Conservation (phyloP, 2,329 filamentous ascomycete genomes). For the Ascochyta rabiei region DNA sequence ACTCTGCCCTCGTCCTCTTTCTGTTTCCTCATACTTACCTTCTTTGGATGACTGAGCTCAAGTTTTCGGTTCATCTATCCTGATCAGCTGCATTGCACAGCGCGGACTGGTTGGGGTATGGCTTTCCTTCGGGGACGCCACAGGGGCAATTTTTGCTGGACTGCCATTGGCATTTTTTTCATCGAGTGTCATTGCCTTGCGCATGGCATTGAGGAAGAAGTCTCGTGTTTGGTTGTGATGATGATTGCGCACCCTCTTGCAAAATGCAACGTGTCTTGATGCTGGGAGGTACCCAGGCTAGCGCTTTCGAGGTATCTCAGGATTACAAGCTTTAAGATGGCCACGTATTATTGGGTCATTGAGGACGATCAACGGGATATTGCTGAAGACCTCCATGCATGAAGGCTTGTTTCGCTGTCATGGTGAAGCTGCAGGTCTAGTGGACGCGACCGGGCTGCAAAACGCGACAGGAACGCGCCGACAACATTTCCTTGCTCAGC, state of each 20-base stretch:
- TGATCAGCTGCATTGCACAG: slow-evolving; percentile 47
- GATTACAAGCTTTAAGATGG: too few relatives aligned
- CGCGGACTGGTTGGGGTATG: slow-evolving; percentile 42
- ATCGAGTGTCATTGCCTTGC: slow-evolving; percentile 40
- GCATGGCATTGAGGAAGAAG: slow-evolving; percentile 48
- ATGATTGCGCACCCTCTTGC: too few relatives aligned
- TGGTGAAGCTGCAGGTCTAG: neutral
- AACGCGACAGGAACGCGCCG: slow-evolving; percentile 1
- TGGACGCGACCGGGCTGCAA: neutral
- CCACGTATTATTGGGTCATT: too few relatives aligned
- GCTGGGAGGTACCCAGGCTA: too few relatives aligned
- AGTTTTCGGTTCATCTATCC: slow-evolving; percentile 34
- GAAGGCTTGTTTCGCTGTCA: neutral
- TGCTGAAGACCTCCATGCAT: too few relatives aligned
- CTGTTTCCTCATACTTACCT: slow-evolving; percentile 38
- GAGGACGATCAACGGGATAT: too few relatives aligned
- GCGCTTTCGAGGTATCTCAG: too few relatives aligned
- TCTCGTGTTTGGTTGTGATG: neutral
- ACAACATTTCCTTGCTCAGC: neutral
- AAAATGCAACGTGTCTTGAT: neutral
- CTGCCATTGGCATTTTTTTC: slow-evolving; percentile 38
- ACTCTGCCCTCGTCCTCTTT: neutral
- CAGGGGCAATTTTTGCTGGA: slow-evolving; percentile 42
- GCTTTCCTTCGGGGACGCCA: slow-evolving; percentile 46
- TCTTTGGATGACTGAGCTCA: slow-evolving; percentile 43